phyloP scores from a whole-genome alignment of 1,284 basidiomycete genomes.

The Meripilus lineatus region DNA sequence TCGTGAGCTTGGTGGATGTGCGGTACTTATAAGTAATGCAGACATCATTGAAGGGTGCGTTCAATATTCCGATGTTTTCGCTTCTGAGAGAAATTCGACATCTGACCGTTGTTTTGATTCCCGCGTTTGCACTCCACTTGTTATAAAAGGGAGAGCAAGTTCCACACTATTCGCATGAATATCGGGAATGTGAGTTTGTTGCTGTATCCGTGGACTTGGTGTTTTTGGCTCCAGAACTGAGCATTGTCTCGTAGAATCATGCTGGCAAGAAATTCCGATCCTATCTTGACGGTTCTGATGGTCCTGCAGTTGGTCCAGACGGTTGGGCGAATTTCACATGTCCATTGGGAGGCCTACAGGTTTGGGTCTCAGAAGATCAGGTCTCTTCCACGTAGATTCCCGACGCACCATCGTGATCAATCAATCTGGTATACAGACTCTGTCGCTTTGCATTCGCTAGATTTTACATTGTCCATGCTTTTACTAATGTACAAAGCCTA shows the following conservation, averaged over 20 bases:
- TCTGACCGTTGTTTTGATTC: not conserved
- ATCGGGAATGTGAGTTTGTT: conserved; percentile 23
- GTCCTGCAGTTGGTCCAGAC: conserved; percentile 36
- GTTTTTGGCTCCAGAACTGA: not conserved
- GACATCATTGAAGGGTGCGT: conserved; percentile 24
- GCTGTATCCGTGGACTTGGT: conserved; percentile 5
- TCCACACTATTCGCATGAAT: conserved; percentile 54
- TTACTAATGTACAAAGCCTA: not conserved
- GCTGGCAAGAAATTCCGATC: conserved; percentile 39
- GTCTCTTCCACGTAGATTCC: not conserved
- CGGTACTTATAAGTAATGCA: conserved; percentile 64
- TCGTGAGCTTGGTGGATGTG: conserved; percentile 45
- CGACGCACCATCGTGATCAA: not conserved
- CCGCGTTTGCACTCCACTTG: conserved; percentile 5
- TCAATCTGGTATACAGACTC: no score
- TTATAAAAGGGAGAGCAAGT: conserved; percentile 8
- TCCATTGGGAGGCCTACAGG: conserved; percentile 43
- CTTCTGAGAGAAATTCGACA: not conserved
- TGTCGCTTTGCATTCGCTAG: no score
- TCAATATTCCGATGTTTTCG: not conserved
- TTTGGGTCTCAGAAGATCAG: conserved; percentile 48
- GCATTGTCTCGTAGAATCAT: conserved; percentile 30
- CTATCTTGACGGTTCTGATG: conserved; percentile 40
- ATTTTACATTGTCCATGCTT: no score
- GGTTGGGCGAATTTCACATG: conserved; percentile 64